Percentiles rank a stretch among this genome's conserved stretches.
phyloP scores from a whole-genome alignment of 1,284 basidiomycete species.

The Fistulinella staudtii region DNA sequence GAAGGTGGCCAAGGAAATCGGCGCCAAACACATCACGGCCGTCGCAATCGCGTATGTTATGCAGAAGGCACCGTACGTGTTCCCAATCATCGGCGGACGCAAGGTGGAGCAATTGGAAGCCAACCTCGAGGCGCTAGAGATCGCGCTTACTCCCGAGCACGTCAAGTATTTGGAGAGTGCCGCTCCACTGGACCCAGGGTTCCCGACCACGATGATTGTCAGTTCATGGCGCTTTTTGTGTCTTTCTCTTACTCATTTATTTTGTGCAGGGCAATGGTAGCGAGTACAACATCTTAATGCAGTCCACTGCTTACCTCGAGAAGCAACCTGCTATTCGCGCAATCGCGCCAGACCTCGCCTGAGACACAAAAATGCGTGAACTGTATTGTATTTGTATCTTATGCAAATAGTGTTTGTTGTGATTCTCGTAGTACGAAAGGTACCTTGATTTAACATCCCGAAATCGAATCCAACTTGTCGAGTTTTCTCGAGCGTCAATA shows the following conservation, averaged over 20 bases:
- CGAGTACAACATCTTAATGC: slow-evolving; percentile 9
- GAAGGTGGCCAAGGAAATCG: slow-evolving; percentile 23
- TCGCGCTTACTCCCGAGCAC: slow-evolving; percentile 42
- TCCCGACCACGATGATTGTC: slow-evolving; percentile 41
- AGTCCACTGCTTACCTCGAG: slow-evolving; percentile 22
- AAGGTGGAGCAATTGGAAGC: slow-evolving; percentile 46
- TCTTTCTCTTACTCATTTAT: neutral
- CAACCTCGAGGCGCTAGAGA: slow-evolving; percentile 47
- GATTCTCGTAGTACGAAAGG: no score
- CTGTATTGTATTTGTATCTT: neutral
- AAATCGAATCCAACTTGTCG: no score
- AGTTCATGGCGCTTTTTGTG: slow-evolving; percentile 13
- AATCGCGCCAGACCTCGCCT: slow-evolving; percentile 21
- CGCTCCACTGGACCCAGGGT: slow-evolving; percentile 41
- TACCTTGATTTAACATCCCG: no score
- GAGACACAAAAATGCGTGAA: neutral
- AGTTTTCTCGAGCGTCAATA: no score
- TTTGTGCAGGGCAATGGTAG: slow-evolving; percentile 28
- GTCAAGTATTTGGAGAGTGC: slow-evolving; percentile 42
- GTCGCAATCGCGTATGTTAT: slow-evolving; percentile 48
- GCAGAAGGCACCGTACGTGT: slow-evolving; percentile 47
- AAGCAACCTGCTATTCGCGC: slow-evolving; percentile 15
- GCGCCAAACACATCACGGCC: slow-evolving; percentile 21
- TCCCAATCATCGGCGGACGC: slow-evolving; percentile 48
- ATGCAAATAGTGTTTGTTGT: no score